Evolutionary conservation across 495 filamentous ascomycete species (phyloP), one percentile per base, ranked within the genome.

Genomic region (Schizothecium vesticola): DNA sequence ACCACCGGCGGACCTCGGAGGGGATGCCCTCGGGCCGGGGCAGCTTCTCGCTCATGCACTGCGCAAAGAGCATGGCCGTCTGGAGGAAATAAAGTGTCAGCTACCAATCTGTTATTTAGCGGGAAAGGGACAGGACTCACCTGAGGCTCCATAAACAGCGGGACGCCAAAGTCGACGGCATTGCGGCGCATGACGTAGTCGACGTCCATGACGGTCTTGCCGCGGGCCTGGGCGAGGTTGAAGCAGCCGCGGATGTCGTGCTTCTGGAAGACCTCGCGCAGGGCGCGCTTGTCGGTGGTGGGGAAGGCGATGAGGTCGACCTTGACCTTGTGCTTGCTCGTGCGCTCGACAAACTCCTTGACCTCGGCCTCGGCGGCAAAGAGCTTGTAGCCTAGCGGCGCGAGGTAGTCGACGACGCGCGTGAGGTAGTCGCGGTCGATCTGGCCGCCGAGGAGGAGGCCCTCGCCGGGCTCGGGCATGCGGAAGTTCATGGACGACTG

Each of bases 401-500:
- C 83, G 61, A 99, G 82, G 80, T 93, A 91, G 67, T 96, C 87
- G 36, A 93, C 92, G 64, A 98, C 89, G 68, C 83, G 82, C 36
- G 88, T 82, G 63, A 99, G 84, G 77, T 81, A 82, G 24, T 71
- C 61, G 73, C 91, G 88, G 66, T 82, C 79, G 29, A 88, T 83
- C 77, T 97, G 91, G 71, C 95, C 95, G 67, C 95, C 95, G 72
- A 98, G 92, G 31, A 99, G 87, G 68, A 99, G 86, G 78, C 95
- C 95, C 81, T 96, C 92, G 72, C 95, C 95, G 26, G 92, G 90
- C 78, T 94, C 88, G 19, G 95, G 95, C 65, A 97, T 84, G 67
- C 93, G 91, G 90, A 99, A 99, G 87, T 97, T 99, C 95, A 98
- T 99, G 70, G 92, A 95, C 24, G 93, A 94, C 82, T 99, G 95